These are phyloP conservation scores for Plantago coronopus DNA, from an alignment of 305 asterid genomes.

Conservation along the genomic window DNA sequence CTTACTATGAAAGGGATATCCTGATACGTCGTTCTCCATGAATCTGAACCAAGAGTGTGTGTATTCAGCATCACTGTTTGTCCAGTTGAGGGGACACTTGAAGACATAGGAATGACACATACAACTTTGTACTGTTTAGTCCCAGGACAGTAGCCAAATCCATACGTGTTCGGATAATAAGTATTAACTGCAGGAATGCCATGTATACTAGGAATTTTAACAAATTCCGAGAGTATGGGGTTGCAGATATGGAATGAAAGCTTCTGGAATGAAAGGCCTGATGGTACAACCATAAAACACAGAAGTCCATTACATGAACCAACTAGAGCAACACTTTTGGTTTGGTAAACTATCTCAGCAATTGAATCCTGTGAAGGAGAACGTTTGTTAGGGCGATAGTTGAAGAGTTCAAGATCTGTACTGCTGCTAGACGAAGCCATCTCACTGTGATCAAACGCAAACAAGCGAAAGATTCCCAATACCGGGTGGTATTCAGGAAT, in stretches of 20 bases:
- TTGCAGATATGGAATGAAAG: constrained; percentile 42
- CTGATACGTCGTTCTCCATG: constrained; percentile 41
- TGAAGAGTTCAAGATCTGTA: constrained; percentile 25
- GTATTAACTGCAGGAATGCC: constrained; percentile 21
- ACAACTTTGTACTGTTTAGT: constrained; percentile 47
- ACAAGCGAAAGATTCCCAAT: constrained; percentile 31
- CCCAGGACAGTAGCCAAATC: constrained; percentile 41
- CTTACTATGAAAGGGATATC: constrained; percentile 29
- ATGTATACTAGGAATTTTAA: constrained; percentile 24
- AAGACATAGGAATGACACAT: constrained; percentile 29
- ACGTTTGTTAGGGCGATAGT: constrained; percentile 11
- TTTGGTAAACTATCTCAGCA: constrained; percentile 30
- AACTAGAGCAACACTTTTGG: constrained; percentile 25
- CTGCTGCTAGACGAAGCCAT: constrained; percentile 28
- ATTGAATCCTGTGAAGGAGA: constrained; percentile 18
- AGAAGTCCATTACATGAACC: constrained; percentile 57
- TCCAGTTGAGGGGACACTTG: constrained; percentile 10
- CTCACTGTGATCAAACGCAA: constrained; percentile 35
- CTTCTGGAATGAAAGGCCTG: constrained; percentile 26
- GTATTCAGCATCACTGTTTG: constrained; percentile 27
- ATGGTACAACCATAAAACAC: constrained; percentile 27
- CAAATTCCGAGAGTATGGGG: constrained; percentile 39
- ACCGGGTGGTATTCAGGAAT: constrained; percentile 22
- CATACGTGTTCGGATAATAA: constrained; percentile 29
- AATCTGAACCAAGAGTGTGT: constrained; percentile 41